Percentiles rank a stretch among this genome's conserved stretches.
These are phyloP conservation scores for Podospora conica DNA, from an alignment of 495 filamentous ascomycete genomes.

Conservation along the genomic window DNA sequence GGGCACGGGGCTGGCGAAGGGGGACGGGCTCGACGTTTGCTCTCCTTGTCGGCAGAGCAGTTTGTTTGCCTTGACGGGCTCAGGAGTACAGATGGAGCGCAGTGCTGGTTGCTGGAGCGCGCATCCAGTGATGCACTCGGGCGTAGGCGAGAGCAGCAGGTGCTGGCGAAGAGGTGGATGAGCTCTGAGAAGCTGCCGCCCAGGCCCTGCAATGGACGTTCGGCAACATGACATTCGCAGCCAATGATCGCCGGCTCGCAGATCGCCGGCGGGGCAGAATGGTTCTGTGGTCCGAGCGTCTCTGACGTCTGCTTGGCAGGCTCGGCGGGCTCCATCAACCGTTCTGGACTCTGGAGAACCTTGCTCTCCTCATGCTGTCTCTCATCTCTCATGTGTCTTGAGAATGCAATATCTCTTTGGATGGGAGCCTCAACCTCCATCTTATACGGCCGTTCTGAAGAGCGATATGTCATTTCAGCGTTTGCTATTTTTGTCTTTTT, in stretches of 20 bases:
- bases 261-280: neutral
- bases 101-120: neutral
- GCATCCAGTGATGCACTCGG: neutral
- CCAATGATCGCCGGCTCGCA: too few species aligned
- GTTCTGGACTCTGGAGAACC: neutral
- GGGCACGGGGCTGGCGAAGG: neutral
- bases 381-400: too few species aligned
- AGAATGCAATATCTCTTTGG: neutral
- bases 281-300: neutral
- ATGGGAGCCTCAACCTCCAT: neutral
- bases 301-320: neutral
- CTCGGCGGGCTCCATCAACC: neutral
- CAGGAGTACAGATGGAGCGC: too few species aligned
- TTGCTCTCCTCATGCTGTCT: neutral
- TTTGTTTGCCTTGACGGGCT: neutral
- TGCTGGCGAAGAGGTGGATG: neutral
- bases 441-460: neutral
- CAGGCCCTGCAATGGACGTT: too few species aligned
- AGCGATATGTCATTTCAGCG: too few species aligned
- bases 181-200: neutral
- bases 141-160: neutral
- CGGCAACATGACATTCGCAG: too few species aligned
- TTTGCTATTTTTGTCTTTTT: too few species aligned
- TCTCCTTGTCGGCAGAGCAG: neutral
- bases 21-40: neutral